phyloP scores from a whole-genome alignment of 192 early-diverging fungal species.

The Mortierella claussenii region DNA sequence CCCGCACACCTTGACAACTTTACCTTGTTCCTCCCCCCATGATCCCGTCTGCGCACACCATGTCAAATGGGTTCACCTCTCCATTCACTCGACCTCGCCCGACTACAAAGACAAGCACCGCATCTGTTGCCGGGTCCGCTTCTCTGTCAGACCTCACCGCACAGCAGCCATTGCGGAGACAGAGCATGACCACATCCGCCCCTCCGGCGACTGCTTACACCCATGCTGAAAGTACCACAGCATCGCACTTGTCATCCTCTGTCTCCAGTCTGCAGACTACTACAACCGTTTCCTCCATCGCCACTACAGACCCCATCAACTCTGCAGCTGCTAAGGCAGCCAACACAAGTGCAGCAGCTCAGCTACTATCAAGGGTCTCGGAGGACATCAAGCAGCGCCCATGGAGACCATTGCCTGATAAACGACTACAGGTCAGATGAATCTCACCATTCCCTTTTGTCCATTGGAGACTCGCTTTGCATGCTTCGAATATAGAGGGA shows the following conservation, averaged over 20 bases:
- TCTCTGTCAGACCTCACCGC: conserved; percentile 37
- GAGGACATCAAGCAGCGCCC: conserved; percentile 48
- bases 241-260: background rate
- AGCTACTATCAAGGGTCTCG: conserved; percentile 30
- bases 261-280: background rate
- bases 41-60: too few species aligned
- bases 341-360: conserved; percentile 24
- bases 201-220: conserved; percentile 9
- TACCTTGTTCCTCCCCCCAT: too few species aligned
- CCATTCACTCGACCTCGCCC: conserved; percentile 25
- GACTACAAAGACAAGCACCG: background rate
- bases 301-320: background rate
- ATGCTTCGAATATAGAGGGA: too few species aligned
- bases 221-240: background rate
- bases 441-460: too few species aligned
- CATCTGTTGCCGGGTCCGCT: conserved; percentile 12
- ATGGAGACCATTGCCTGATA: conserved; percentile 50
- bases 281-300: background rate
- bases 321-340: background rate
- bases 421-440: conserved; percentile 35
- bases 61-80: conserved; percentile 31
- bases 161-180: conserved; percentile 28
- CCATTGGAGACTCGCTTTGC: too few species aligned
- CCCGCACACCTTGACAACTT: background rate
- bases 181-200: conserved; percentile 28